A percentile compares a stretch with the other conserved stretches of the same genome.
Evolutionary conservation across 352 stramenopile genomes (phyloP).

Genomic region (Pythium scleroteichum): DNA sequence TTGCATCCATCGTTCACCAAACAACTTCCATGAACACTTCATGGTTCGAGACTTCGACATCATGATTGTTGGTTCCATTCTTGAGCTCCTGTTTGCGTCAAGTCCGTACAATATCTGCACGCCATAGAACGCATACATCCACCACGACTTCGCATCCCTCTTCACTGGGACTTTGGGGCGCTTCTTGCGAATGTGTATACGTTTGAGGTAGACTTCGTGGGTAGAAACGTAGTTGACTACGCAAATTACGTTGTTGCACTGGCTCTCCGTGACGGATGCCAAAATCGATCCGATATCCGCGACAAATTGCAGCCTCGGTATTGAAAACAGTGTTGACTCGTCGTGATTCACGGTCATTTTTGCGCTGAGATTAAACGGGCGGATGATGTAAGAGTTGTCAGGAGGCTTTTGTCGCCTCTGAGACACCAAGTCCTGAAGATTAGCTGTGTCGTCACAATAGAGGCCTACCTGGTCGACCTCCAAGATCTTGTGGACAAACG

Average conservation of each 20-base stretch:
- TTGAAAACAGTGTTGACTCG: slow-evolving; percentile 57
- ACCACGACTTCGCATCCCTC: slow-evolving; percentile 61
- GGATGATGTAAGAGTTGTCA: slow-evolving; percentile 56
- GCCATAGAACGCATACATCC: slow-evolving; percentile 74
- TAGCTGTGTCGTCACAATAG: slow-evolving; percentile 61
- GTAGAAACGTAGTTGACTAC: slow-evolving; percentile 77
- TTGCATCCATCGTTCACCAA: slow-evolving; percentile 51
- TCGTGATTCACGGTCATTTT: slow-evolving; percentile 86
- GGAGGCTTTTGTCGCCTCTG: slow-evolving; percentile 32
- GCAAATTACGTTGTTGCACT: slow-evolving; percentile 82
- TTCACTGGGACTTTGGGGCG: slow-evolving; percentile 52
- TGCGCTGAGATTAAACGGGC: slow-evolving; percentile 71
- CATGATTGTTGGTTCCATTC: slow-evolving; percentile 9
- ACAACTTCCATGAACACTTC: slow-evolving; percentile 58
- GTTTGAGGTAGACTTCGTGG: slow-evolving; percentile 83
- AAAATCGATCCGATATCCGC: slow-evolving; percentile 69
- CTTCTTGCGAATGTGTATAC: slow-evolving; percentile 71
- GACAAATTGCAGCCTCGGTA: slow-evolving; percentile 70
- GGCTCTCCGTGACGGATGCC: slow-evolving; percentile 58
- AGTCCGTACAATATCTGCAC: slow-evolving; percentile 62
- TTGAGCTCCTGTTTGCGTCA: slow-evolving; percentile 20
- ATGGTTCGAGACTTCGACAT: slow-evolving; percentile 28
- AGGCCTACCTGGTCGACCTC: slow-evolving; percentile 59
- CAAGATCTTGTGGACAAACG: slow-evolving; percentile 78
- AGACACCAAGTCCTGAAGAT: slow-evolving; percentile 28